Percentiles rank a stretch among this genome's conserved stretches.
These are phyloP conservation scores for Diaporthe helianthi DNA, from an alignment of 2,329 filamentous ascomycete species.

Conservation along the genomic window DNA sequence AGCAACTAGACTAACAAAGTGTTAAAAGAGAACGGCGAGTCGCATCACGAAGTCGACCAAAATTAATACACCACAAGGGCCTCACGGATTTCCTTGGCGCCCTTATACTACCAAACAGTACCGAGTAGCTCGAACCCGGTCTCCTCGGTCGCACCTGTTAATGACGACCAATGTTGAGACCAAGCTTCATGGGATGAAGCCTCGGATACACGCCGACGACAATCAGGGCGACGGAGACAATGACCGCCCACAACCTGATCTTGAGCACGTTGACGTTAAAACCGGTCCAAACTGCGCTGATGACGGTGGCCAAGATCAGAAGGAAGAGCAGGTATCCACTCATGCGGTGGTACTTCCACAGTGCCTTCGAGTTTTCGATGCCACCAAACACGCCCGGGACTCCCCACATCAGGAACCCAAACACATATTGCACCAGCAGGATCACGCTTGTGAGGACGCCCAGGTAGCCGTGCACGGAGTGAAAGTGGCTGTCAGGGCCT, in stretches of 20 bases:
- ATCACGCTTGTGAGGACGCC: conserved; percentile 78
- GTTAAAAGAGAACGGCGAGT: not conserved
- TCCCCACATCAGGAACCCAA: conserved; percentile 86
- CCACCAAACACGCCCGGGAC: conserved; percentile 78
- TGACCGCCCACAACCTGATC: conserved; percentile 78
- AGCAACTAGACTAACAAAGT: not conserved
- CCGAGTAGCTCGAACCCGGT: too few species aligned
- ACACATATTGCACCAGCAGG: conserved; percentile 74
- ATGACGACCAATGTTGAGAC: conserved; percentile 44
- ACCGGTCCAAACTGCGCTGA: conserved; percentile 76
- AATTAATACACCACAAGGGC: not conserved
- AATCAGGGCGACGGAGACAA: conserved; percentile 70
- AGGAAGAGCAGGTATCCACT: conserved; percentile 77
- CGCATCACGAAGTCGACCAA: not conserved
- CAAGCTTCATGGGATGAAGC: conserved; percentile 84
- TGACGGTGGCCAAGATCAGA: conserved; percentile 75
- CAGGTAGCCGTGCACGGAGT: conserved; percentile 80
- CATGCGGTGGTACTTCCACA: conserved; percentile 90
- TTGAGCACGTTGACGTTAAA: conserved; percentile 74
- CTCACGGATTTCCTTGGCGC: not conserved
- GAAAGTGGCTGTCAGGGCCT: conserved; percentile 71
- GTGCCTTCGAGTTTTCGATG: conserved; percentile 76
- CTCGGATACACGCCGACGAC: conserved; percentile 77
- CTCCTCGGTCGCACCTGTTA: not conserved
- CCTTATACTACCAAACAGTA: not conserved